These are phyloP conservation scores for Vanderwaltozyma tropicalis DNA, from an alignment of 805 yeast species.

Conservation along the genomic window DNA sequence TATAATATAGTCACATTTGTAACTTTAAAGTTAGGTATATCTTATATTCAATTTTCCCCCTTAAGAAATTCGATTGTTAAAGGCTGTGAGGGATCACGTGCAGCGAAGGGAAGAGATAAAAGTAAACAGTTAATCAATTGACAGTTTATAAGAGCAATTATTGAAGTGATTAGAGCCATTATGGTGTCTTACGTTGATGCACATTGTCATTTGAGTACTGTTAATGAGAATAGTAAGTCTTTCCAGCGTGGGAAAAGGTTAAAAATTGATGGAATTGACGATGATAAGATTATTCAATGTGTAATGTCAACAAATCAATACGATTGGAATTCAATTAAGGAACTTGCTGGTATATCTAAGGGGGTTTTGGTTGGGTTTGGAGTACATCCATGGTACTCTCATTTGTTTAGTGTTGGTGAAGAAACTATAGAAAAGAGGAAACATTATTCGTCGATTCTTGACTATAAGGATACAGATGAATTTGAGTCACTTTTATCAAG, in stretches of 20 bases:
- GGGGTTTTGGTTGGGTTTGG: conserved; percentile 44
- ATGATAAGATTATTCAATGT: conserved; percentile 10
- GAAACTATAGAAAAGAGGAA: conserved; percentile 24
- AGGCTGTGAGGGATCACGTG: no score
- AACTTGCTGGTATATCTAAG: conserved; percentile 11
- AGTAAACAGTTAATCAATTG: no score
- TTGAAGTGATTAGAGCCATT: no score
- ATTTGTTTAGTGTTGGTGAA: conserved; percentile 38
- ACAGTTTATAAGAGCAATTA: no score
- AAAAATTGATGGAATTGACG: conserved; percentile 1
- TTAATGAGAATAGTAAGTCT: neutral
- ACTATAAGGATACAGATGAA: conserved; percentile 23
- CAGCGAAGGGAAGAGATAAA: no score
- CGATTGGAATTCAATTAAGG: conserved; percentile 16
- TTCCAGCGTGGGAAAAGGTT: neutral
- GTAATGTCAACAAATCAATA: conserved; percentile 40
- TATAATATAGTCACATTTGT: no score
- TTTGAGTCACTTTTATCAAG: conserved; percentile 30
- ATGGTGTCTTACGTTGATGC: conserved; percentile 22
- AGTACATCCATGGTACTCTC: conserved; percentile 88
- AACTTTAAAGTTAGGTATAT: no score
- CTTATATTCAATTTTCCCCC: no score
- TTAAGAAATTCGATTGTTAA: no score
- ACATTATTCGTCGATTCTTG: conserved; percentile 52
- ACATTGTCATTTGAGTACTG: conserved; percentile 29